phyloP scores from a whole-genome alignment of 2,329 filamentous ascomycete species.

The Sarocladium strictum region DNA sequence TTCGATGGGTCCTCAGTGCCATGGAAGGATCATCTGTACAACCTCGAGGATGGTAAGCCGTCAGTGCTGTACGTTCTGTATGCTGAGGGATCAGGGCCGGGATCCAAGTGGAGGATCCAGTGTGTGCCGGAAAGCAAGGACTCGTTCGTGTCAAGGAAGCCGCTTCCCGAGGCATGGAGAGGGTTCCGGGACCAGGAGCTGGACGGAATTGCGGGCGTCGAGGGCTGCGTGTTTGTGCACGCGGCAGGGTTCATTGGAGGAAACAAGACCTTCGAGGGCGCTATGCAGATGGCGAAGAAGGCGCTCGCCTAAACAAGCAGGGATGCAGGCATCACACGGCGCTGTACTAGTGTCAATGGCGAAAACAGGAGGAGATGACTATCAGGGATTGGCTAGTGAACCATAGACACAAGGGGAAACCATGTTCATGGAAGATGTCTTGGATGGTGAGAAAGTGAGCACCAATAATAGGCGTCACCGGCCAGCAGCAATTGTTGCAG shows the following conservation, averaged over 20 bases:
- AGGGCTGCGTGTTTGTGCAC: conserved; percentile 85
- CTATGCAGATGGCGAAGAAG: conserved; percentile 76
- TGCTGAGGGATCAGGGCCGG: conserved; percentile 68
- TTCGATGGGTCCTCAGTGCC: conserved; percentile 56
- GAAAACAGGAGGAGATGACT: too few relatives aligned
- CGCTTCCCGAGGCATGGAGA: conserved; percentile 85
- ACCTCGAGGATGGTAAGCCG: conserved; percentile 61
- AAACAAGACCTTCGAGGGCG: conserved; percentile 86
- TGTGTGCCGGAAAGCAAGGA: conserved; percentile 79
- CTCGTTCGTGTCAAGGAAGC: conserved; percentile 88
- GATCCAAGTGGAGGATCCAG: conserved; percentile 88
- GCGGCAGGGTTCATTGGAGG: conserved; percentile 94
- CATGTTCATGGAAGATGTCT: neutral
- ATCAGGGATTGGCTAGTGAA: neutral
- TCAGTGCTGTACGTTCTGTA: conserved; percentile 82
- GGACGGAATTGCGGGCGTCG: conserved; percentile 62
- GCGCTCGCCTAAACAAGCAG: conserved; percentile 44
- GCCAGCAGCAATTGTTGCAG: neutral
- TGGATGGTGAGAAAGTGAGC: neutral
- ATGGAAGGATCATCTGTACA: conserved; percentile 88
- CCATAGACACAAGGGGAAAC: neutral
- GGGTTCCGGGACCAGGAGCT: conserved; percentile 84
- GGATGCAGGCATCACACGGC: neutral
- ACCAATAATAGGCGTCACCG: neutral
- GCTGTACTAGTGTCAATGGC: too few relatives aligned